Evolutionary conservation across 1,284 basidiomycete species (phyloP).

Genomic region (Tilletiopsis washingtonensis): DNA sequence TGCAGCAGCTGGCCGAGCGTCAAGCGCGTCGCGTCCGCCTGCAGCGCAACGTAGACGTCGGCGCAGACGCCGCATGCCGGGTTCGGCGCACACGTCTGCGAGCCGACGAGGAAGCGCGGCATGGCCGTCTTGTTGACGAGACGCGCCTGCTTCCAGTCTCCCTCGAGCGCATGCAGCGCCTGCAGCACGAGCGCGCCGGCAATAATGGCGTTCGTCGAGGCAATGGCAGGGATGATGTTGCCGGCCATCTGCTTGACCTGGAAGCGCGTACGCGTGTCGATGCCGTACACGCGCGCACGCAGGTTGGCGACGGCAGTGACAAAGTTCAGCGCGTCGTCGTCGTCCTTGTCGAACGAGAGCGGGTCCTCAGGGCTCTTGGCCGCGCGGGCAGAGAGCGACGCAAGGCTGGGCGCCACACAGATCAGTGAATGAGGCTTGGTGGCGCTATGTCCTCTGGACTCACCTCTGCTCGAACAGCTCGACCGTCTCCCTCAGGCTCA

Average conservation of each 20-base stretch:
- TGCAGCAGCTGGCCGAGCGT: slow-evolving; percentile 67
- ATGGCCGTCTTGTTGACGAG: slow-evolving; percentile 10
- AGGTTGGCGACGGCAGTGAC: slow-evolving; percentile 91
- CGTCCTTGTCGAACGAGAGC: slow-evolving; percentile 94
- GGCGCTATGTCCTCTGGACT: not conserved
- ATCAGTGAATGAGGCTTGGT: not conserved
- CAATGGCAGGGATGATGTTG: slow-evolving; percentile 91
- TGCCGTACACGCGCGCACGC: slow-evolving; percentile 80
- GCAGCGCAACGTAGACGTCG: slow-evolving; percentile 70
- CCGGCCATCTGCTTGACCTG: slow-evolving; percentile 99
- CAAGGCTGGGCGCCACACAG: slow-evolving; percentile 54
- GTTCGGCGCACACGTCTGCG: slow-evolving; percentile 17
- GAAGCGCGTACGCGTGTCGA: slow-evolving; percentile 80
- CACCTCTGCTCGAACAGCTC: slow-evolving; percentile 23
- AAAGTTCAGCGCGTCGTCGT: slow-evolving; percentile 91
- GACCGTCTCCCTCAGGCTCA: slow-evolving; percentile 34
- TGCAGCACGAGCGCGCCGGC: slow-evolving; percentile 90
- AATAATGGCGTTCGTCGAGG: slow-evolving; percentile 95
- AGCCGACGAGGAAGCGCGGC: slow-evolving; percentile 17
- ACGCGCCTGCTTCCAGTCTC: slow-evolving; percentile 16
- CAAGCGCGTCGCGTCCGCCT: slow-evolving; percentile 61
- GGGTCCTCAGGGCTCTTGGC: slow-evolving; percentile 59
- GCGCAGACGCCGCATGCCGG: slow-evolving; percentile 69
- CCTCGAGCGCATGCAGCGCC: slow-evolving; percentile 66
- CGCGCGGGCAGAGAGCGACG: slow-evolving; percentile 67